phyloP scores from a whole-genome alignment of 2,329 filamentous ascomycete genomes.

The Ilyonectria mors-panacis region DNA sequence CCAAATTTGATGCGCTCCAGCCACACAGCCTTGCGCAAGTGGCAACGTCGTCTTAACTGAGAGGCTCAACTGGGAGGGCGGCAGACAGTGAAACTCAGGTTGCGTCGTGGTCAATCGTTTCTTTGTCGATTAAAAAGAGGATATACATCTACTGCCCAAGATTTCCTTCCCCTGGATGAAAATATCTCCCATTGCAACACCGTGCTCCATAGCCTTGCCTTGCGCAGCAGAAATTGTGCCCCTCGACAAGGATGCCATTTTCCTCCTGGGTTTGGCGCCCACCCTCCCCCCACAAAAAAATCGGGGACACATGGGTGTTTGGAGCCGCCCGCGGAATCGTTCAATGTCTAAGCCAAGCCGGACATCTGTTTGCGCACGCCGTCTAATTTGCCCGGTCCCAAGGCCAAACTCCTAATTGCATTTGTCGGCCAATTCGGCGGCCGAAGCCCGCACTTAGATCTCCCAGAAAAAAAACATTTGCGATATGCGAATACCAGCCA shows the following conservation, averaged over 20 bases:
- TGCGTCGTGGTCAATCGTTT: conserved; percentile 34
- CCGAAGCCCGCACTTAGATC: conserved; percentile 36
- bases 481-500: conserved; percentile 26
- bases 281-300: conserved; percentile 44
- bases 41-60: background rate
- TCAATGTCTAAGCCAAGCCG: conserved; percentile 41
- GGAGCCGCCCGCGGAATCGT: conserved; percentile 37
- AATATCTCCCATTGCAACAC: conserved; percentile 40
- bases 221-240: conserved; percentile 35
- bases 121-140: conserved; percentile 41
- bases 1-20: background rate
- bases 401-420: conserved; percentile 47
- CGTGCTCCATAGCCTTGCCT: conserved; percentile 39
- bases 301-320: conserved; percentile 35
- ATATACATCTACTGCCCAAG: conserved; percentile 45
- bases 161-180: conserved; percentile 27
- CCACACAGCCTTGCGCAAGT: conserved; percentile 21
- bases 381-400: conserved; percentile 42
- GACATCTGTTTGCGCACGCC: conserved; percentile 36
- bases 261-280: conserved; percentile 41
- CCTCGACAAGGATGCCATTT: conserved; percentile 44
- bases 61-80: background rate
- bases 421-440: conserved; percentile 22
- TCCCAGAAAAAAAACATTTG: conserved; percentile 31
- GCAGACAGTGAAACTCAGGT: background rate